Base-by-base conservation (phyloP, 352 stramenopile genomes). In the Globisporangium cystogenes region DNA sequence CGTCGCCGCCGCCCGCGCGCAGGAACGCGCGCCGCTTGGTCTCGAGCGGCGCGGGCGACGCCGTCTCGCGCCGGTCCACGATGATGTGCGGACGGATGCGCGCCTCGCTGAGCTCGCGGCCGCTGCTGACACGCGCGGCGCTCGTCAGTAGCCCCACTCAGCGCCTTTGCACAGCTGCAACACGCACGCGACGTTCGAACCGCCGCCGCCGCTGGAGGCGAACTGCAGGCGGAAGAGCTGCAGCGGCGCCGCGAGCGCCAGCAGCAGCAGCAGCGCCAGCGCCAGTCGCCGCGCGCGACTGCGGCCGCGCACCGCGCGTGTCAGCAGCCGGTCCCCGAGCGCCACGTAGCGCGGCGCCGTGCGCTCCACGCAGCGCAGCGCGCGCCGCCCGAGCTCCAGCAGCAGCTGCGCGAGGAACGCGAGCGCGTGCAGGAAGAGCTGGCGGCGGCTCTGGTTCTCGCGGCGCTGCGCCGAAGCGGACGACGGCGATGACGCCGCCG, bases 71-170 rank as follows among this genome's bases (percentile, higher is more conserved):
- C 41, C 65, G 57, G 23, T 87, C 74, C 39, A 90, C 62, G 27
- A 90, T 70, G 57, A 87, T 87, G 35, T 75, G 47, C n/a, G 79
- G 74, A 10, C 65, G 70, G 48, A 90, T 86, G 44, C 56, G 65
- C 1, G 77, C 70, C 65, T 90, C 76, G 10, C 66, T 74, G 36
- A 87, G 64, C 42, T 82, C 68, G 21, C 68, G 48, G 0, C 62
- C n/a, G 16, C 21, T 48, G 43, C 15, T 35, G 43, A 6, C 27
- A 14, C 14, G 5, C 33, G 2, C 5, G 1, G 29, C 41, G 45
- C 44, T 4, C 21, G 40, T 45, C 36, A 20, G 33, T 12, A 37
- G 2, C 12, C 18, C 6, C 33, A 6, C 12, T 16, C 33, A 49
- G 21, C 48, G 41, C 7, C 52, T 54, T 2, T 11, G 21, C 3